Evolutionary conservation across 345 rosid genomes (phyloP).

Genomic region (Bruguiera gymnorhiza): DNA sequence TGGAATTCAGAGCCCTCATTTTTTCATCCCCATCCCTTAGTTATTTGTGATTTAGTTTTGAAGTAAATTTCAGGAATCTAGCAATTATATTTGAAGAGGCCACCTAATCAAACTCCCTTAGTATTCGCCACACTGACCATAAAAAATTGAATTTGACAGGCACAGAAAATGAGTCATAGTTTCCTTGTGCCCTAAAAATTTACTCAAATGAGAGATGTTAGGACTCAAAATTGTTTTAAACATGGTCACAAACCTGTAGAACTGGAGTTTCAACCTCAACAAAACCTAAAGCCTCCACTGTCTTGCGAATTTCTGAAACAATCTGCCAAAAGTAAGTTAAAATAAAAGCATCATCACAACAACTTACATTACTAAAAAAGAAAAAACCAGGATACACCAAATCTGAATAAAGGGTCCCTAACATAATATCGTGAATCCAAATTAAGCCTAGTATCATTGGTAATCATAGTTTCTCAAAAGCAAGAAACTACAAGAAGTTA

Average conservation of each 20-base stretch:
- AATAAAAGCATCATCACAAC: conserved; percentile 8
- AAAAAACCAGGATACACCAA: not conserved
- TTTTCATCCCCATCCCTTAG: not conserved
- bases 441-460: not conserved
- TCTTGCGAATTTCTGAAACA: conserved; percentile 73
- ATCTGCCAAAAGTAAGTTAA: conserved; percentile 45
- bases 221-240: conserved; percentile 15
- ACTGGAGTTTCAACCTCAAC: conserved; percentile 97
- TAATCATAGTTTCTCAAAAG: not conserved
- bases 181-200: not conserved
- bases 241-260: conserved; percentile 66
- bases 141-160: not conserved
- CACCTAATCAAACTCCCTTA: not conserved
- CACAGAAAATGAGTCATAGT: not conserved
- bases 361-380: conserved; percentile 3
- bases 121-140: not conserved
- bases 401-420: not conserved
- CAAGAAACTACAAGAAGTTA: not conserved
- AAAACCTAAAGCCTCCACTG: conserved; percentile 77
- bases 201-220: not conserved
- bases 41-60: not conserved
- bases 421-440: not conserved
- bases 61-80: not conserved
- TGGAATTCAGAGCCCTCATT: no score
- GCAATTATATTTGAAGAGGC: not conserved